Base-by-base conservation (phyloP, 129 eudicot species). In the Arctium minus region DNA sequence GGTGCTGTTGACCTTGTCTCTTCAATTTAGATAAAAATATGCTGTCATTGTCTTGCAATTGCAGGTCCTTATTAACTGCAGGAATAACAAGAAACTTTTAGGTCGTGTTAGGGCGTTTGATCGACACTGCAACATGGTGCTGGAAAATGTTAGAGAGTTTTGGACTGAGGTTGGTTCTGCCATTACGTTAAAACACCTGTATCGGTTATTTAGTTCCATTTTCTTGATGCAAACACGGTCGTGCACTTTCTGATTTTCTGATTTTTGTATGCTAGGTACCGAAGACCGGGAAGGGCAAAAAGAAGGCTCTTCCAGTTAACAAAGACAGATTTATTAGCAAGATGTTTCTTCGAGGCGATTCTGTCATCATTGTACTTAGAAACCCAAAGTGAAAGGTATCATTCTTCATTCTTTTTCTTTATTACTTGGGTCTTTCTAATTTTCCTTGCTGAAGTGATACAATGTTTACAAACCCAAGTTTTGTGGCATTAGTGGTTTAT, bases 81-180 rank as follows among this genome's bases (percentile, higher is more conserved):
- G 98, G 53, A 94, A 94, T 70, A 94, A 94, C 86, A 92, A 87
- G 73, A 94, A 94, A 86, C 95, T 94, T 80, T 81, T 94, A 31
- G 98, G 98, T 2, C 97, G 97, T 79, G 98, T 94, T 78, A 92
- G 97, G 88, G 97, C 98, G 2, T 94, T 92, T 86, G 98, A 94
- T 82, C 89, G 98, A 36, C 98, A 94, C 85, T 94, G 98, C 90
- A 94, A 94, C 81, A 94, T 94, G 98, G 98, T 94, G 77, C 88
- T 94, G n/a, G 98, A 94, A 80, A 94, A 94, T 86, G 98, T 94
- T n/a, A 84, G 93, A 75, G 98, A 94, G 87, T 92, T 92, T 94
- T 94, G 98, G 98, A 94, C 97, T 11, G 98, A 94, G 98, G 98
- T 92, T 77, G 37, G 94, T 86, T 80, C 30, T 70, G 73, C 50